Conservation (phyloP, 306 rosid species). For the Rubus idaeus region DNA sequence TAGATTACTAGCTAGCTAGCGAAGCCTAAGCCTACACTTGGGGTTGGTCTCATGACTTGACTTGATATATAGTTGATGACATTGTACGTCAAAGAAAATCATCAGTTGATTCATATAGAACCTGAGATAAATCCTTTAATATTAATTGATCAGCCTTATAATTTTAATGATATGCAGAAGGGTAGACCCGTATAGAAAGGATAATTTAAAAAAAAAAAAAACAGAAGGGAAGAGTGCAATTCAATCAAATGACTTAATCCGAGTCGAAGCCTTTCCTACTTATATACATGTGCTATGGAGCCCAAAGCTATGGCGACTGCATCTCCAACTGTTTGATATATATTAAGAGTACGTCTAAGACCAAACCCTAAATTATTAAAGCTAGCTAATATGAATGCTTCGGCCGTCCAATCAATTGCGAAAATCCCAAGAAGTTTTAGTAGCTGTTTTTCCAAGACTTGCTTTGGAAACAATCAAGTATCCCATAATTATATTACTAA, state of each 20-base stretch:
- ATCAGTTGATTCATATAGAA: background rate
- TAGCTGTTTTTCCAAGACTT: conserved; percentile 59
- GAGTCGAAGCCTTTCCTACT: background rate
- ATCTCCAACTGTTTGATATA: conserved; percentile 48
- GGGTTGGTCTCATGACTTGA: conserved; percentile 13
- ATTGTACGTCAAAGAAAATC: conserved; percentile 3
- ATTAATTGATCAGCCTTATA: background rate
- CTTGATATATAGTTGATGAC: background rate
- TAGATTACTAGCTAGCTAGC: background rate
- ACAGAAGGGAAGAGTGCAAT: conserved; percentile 49
- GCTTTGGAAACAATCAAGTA: conserved; percentile 70
- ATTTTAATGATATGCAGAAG: background rate
- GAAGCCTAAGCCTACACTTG: conserved; percentile 11
- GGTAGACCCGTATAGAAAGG: conserved; percentile 24
- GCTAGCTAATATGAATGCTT: conserved; percentile 32
- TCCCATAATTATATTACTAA: conserved; percentile 29
- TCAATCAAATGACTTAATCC: conserved; percentile 37
- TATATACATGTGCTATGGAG: conserved; percentile 37
- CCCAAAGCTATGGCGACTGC: conserved; percentile 61
- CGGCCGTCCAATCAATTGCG: conserved; percentile 63
- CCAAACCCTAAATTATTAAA: conserved; percentile 23
- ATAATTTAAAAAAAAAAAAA: conserved; percentile 31
- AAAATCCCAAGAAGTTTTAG: conserved; percentile 66
- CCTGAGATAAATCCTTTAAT: background rate
- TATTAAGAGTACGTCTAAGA: conserved; percentile 30